Evolutionary conservation across 192 early-diverging fungal species (phyloP).

Genomic region (Phycomyces nitens): DNA sequence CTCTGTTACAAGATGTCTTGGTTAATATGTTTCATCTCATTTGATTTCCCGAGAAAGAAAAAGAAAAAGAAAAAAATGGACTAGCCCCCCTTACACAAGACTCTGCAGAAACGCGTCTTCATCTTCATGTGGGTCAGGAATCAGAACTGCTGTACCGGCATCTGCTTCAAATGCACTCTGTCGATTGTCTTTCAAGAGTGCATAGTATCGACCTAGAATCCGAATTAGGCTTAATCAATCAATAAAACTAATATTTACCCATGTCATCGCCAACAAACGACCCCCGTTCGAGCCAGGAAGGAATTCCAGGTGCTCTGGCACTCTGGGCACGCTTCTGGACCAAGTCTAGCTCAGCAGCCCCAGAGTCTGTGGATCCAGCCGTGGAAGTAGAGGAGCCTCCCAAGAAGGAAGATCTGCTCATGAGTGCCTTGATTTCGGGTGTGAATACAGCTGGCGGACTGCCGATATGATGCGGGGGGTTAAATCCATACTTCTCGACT

Average conservation of each 20-base stretch:
- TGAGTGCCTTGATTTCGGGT: slow-evolving; percentile 29
- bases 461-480: slow-evolving; percentile 39
- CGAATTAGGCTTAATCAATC: neutral
- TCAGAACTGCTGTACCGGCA: slow-evolving; percentile 4
- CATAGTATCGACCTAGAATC: slow-evolving; percentile 48
- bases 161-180: slow-evolving; percentile 13
- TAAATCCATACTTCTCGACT: slow-evolving; percentile 45
- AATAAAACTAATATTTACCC: slow-evolving; percentile 9
- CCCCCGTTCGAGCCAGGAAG: slow-evolving; percentile 31
- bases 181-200: slow-evolving; percentile 43
- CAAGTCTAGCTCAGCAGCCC: slow-evolving; percentile 1
- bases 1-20: slow-evolving; percentile 22
- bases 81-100: slow-evolving; percentile 34
- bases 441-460: slow-evolving; percentile 25
- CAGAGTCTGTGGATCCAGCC: neutral
- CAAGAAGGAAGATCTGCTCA: slow-evolving; percentile 6
- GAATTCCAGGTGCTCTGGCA: slow-evolving; percentile 10
- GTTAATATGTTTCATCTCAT: neutral
- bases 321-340: slow-evolving; percentile 1
- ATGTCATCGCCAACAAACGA: slow-evolving; percentile 27
- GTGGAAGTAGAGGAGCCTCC: slow-evolving; percentile 7
- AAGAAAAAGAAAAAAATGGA: neutral
- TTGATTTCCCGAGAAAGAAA: neutral
- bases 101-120: slow-evolving; percentile 43
- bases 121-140: slow-evolving; percentile 34